Percentiles rank a stretch among this genome's conserved stretches.
Conservation (phyloP, 257 asterid species). For the Salvia hispanica region DNA sequence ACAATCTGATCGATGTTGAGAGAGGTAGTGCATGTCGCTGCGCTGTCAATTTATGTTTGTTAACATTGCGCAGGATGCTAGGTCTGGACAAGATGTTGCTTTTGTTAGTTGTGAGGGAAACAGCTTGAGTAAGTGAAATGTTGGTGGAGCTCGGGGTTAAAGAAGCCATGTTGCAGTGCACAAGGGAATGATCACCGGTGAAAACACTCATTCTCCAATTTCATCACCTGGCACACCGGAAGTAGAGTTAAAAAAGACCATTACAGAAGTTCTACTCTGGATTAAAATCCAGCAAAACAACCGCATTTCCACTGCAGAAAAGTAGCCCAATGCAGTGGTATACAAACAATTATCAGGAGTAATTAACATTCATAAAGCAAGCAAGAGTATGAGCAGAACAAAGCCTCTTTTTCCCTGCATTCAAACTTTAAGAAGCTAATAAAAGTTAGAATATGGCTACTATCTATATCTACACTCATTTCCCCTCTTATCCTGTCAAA, state of each 20-base stretch:
- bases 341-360: not conserved
- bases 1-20: constrained; percentile 65
- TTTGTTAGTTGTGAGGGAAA: no score
- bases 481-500: not conserved
- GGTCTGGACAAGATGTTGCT: no score
- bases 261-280: not conserved
- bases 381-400: not conserved
- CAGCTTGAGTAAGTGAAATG: no score
- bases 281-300: not conserved
- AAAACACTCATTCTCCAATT: no score
- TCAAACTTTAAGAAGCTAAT: not conserved
- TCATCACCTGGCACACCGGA: no score
- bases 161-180: no score
- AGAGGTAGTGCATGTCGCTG: no score
- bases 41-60: constrained; percentile 42
- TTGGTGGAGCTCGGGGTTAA: no score
- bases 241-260: not conserved
- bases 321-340: not conserved
- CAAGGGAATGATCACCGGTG: no score
- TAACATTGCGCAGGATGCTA: constrained; percentile 43
- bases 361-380: not conserved
- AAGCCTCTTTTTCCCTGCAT: not conserved
- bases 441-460: no score
- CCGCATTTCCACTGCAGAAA: not conserved
- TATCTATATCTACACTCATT: no score